A percentile compares a stretch with the other conserved stretches of the same genome.
phyloP scores from a whole-genome alignment of 1,139 yeast species.

The Debaryomyces subglobosus region DNA sequence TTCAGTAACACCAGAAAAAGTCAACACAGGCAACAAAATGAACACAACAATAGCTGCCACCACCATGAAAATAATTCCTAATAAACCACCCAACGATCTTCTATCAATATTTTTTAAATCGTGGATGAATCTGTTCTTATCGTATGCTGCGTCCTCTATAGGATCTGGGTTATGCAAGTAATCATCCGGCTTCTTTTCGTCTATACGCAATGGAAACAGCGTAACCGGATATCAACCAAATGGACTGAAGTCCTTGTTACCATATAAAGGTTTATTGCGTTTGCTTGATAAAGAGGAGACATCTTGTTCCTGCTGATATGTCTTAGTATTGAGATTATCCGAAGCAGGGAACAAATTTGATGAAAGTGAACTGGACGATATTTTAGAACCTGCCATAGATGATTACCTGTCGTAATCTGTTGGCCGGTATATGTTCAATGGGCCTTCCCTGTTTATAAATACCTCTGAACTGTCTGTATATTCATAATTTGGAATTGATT shows the following conservation, averaged over 20 bases:
- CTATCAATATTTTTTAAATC: slow-evolving; percentile 65
- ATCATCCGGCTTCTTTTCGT: slow-evolving; percentile 91
- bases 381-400: slow-evolving; percentile 51
- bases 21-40: slow-evolving; percentile 71
- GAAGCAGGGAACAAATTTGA: slow-evolving; percentile 23
- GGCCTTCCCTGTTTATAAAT: slow-evolving; percentile 10
- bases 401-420: slow-evolving; percentile 64
- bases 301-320: no score
- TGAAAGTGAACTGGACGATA: slow-evolving; percentile 46
- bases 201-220: slow-evolving; percentile 80
- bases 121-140: slow-evolving; percentile 58
- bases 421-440: slow-evolving; percentile 37
- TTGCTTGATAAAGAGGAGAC: no score
- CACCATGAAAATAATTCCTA: slow-evolving; percentile 60
- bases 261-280: no score
- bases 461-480: slow-evolving; percentile 14
- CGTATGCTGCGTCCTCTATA: slow-evolving; percentile 79
- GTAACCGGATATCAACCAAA: slow-evolving; percentile 95
- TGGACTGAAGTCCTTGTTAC: slow-evolving; percentile 58
- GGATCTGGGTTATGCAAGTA: slow-evolving; percentile 94
- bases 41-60: slow-evolving; percentile 69
- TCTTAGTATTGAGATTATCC: no score
- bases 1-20: slow-evolving; percentile 65
- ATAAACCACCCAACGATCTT: slow-evolving; percentile 58
- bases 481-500: slow-evolving; percentile 35